A percentile compares a stretch with the other conserved stretches of the same genome.
These are phyloP conservation scores for Phialophora chinensis DNA, from an alignment of 2,329 filamentous ascomycete species.

Conservation along the genomic window DNA sequence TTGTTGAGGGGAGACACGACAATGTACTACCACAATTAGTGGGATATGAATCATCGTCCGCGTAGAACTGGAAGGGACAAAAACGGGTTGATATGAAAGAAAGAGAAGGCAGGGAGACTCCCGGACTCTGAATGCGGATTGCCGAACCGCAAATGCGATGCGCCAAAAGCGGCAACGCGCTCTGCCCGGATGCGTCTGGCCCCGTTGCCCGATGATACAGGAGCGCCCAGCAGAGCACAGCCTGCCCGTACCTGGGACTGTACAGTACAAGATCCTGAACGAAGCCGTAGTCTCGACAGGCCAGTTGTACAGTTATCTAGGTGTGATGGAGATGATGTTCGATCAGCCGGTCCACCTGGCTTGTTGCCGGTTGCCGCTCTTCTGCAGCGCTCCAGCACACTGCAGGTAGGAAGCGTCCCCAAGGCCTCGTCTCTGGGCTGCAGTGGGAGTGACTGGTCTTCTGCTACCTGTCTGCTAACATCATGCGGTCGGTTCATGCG, in stretches of 20 bases:
- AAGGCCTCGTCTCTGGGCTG: not conserved
- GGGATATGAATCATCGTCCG: not conserved
- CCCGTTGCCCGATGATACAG: not conserved
- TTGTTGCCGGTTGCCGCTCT: not conserved
- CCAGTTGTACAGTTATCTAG: not conserved
- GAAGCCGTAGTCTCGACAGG: not conserved
- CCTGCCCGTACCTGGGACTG: not conserved
- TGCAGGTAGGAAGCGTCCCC: not conserved
- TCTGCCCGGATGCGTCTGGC: not conserved
- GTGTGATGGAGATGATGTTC: not conserved
- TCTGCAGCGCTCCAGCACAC: not conserved
- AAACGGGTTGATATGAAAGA: not conserved
- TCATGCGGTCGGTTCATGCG: conserved; percentile 2
- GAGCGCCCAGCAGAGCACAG: not conserved
- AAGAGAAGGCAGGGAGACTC: not conserved
- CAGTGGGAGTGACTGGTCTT: too few relatives aligned
- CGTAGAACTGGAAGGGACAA: not conserved
- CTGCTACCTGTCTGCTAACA: not conserved
- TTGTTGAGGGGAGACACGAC: not conserved
- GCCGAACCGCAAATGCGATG: not conserved
- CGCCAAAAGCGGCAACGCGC: not conserved
- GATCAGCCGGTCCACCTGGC: not conserved
- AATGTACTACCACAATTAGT: not conserved
- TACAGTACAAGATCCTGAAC: not conserved
- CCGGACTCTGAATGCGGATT: not conserved